phyloP scores from a whole-genome alignment of 2,329 filamentous ascomycete genomes.

The Colletotrichum cereale region DNA sequence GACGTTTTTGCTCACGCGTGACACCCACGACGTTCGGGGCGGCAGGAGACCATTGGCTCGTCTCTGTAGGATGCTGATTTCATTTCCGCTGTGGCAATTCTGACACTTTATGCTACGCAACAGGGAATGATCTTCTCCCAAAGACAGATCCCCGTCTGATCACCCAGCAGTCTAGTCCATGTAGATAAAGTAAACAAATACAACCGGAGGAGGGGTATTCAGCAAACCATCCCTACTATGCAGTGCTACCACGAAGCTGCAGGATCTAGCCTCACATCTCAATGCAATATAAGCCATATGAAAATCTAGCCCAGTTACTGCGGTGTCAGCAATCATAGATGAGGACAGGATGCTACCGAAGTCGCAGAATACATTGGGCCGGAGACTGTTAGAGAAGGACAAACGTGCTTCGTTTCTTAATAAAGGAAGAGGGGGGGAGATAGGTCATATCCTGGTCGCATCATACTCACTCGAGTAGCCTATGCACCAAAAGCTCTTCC shows the following conservation, averaged over 20 bases:
- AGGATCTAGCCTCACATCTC: not conserved
- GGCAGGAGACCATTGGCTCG: conserved; percentile 6
- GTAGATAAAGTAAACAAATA: not conserved
- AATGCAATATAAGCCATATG: not conserved
- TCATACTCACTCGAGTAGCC: not conserved
- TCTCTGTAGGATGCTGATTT: not conserved
- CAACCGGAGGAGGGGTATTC: not conserved
- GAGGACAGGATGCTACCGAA: not conserved
- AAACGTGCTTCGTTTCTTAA: not conserved
- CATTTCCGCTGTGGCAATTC: not conserved
- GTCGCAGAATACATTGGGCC: not conserved
- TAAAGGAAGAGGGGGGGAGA: too few relatives aligned
- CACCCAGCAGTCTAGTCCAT: not conserved
- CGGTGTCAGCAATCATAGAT: not conserved
- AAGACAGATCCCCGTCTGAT: not conserved
- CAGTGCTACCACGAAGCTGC: not conserved
- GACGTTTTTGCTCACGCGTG: not conserved
- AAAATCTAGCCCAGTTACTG: not conserved
- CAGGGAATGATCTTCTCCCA: not conserved
- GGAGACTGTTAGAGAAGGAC: not conserved
- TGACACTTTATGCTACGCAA: not conserved
- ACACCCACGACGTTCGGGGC: not conserved
- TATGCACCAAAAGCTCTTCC: not conserved
- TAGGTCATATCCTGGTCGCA: not conserved
- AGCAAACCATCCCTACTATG: not conserved